Percentiles rank a stretch among this genome's conserved stretches.
Evolutionary conservation across 257 asterid species (phyloP).

Genomic region (Apocynum venetum): DNA sequence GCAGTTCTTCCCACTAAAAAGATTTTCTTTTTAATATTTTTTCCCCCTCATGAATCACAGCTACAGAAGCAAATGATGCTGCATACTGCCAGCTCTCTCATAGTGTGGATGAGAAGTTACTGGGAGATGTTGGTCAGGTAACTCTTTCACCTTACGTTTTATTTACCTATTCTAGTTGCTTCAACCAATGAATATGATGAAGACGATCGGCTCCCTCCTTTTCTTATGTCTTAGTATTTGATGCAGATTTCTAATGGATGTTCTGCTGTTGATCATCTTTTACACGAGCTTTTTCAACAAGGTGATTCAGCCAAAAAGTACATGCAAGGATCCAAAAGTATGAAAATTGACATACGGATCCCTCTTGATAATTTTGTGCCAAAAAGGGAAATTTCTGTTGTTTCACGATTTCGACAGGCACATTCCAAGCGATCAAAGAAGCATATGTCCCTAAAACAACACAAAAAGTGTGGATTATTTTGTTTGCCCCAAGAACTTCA

Average conservation of each 20-base stretch:
- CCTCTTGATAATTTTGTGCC: conserved; percentile 79
- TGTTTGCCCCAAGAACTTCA: conserved; percentile 60
- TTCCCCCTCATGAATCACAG: conserved; percentile 22
- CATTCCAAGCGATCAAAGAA: conserved; percentile 71
- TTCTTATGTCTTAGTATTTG: conserved; percentile 5
- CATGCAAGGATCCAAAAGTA: conserved; percentile 68
- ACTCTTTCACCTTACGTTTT: conserved; percentile 20
- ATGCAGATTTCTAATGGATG: conserved; percentile 47
- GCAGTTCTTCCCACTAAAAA: background rate
- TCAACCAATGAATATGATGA: background rate
- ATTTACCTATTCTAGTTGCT: conserved; percentile 13
- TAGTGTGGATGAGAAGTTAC: conserved; percentile 53
- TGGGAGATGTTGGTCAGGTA: conserved; percentile 51
- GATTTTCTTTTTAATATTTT: background rate
- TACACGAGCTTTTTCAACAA: conserved; percentile 73
- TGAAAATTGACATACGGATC: conserved; percentile 66
- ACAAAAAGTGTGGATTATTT: conserved; percentile 55
- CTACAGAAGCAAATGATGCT: conserved; percentile 46
- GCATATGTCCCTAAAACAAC: conserved; percentile 70
- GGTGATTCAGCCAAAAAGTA: conserved; percentile 81
- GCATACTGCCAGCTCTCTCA: conserved; percentile 67
- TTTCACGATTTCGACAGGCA: conserved; percentile 26
- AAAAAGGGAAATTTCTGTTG: conserved; percentile 32
- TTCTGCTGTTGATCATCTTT: conserved; percentile 39
- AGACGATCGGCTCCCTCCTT: background rate